Conservation (phyloP, 306 rosid species). For the Ammopiptanthus mongolicus region DNA sequence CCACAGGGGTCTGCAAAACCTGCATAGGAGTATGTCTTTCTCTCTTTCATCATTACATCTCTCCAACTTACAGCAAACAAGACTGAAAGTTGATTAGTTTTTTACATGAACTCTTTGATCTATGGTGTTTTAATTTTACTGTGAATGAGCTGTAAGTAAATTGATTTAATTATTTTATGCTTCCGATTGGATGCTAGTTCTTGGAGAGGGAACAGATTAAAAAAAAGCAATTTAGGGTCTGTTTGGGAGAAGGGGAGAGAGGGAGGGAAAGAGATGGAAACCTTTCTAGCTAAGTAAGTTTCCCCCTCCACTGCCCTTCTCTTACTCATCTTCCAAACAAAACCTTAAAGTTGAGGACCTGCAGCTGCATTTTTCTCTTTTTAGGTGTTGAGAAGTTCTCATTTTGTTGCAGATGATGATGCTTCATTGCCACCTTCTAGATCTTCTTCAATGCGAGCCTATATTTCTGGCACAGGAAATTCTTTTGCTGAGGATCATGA, state of each 20-base stretch:
- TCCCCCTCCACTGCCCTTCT: no score
- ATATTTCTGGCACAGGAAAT: constrained; percentile 40
- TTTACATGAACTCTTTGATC: neutral
- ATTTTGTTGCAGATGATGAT: constrained; percentile 51
- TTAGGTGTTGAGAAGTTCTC: neutral
- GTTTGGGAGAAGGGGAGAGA: no score
- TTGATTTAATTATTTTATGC: neutral
- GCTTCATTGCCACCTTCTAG: constrained; percentile 43
- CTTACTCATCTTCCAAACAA: neutral
- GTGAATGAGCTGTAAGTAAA: neutral
- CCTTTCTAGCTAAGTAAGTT: no score
- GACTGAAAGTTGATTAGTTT: neutral
- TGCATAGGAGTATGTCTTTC: neutral
- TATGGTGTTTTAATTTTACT: neutral
- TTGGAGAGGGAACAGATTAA: neutral
- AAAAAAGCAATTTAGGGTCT: neutral
- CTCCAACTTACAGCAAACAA: neutral
- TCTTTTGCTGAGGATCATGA: constrained; percentile 49
- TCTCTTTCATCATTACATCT: neutral
- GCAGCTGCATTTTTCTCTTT: neutral
- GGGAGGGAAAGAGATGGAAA: no score
- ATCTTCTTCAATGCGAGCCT: constrained; percentile 44
- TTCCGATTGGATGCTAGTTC: neutral
- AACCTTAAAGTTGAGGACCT: neutral
- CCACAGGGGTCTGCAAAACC: neutral